Evolutionary conservation across 495 filamentous ascomycete species (phyloP).

Genomic region (Ramalina peruviana): DNA sequence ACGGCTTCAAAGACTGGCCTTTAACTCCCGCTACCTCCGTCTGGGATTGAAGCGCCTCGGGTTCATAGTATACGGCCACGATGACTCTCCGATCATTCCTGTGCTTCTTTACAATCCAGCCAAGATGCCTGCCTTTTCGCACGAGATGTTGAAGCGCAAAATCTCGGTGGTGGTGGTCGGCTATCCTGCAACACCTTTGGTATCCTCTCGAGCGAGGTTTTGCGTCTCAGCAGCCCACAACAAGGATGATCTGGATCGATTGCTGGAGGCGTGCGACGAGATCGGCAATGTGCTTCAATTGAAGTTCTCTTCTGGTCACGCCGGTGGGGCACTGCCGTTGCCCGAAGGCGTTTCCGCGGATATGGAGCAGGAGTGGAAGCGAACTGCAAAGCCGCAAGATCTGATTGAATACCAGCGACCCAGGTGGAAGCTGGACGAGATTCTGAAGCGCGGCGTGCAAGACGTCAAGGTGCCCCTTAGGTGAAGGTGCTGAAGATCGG

Average conservation of each 20-base stretch:
- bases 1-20: conserved; percentile 86
- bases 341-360: conserved; percentile 53
- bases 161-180: conserved; percentile 98
- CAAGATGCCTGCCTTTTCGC: conserved; percentile 95
- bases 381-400: conserved; percentile 16
- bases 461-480: conserved; percentile 26
- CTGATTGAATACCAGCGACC: conserved; percentile 18
- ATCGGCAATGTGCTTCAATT: conserved; percentile 84
- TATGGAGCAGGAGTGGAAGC: conserved; percentile 57
- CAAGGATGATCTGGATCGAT: conserved; percentile 90
- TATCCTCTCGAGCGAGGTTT: conserved; percentile 86
- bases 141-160: conserved; percentile 94
- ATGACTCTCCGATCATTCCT: conserved; percentile 95
- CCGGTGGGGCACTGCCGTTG: conserved; percentile 67
- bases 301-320: conserved; percentile 90
- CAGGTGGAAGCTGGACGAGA: conserved; percentile 24
- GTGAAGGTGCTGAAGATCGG: conserved; percentile 3
- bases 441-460: conserved; percentile 21
- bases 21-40: conserved; percentile 96
- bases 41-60: conserved; percentile 93
- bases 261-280: conserved; percentile 82
- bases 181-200: conserved; percentile 93
- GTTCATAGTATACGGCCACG: conserved; percentile 91
- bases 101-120: conserved; percentile 88
- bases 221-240: conserved; percentile 94